These are phyloP conservation scores for Heterobasidion parviporum DNA, from an alignment of 1,284 basidiomycete genomes.

Conservation along the genomic window DNA sequence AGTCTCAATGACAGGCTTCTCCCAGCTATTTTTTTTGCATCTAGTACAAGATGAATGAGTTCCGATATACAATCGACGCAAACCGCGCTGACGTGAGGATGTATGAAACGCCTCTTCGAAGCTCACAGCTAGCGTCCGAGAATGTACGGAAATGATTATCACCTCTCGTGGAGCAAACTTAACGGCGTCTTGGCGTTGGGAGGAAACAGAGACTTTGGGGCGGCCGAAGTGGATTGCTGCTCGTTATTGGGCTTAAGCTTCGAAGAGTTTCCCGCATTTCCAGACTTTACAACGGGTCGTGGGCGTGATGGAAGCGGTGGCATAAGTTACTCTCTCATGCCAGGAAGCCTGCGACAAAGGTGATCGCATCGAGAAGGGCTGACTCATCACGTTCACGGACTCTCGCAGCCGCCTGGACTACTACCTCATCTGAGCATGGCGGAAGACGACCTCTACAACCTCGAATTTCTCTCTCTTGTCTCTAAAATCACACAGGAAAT, in stretches of 20 bases:
- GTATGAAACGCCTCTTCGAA: no score
- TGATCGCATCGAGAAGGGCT: no score
- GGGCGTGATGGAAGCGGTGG: no score
- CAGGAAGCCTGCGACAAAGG: no score
- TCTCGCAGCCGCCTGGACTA: no score
- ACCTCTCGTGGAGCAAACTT: constrained; percentile 72
- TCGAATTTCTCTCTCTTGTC: constrained; percentile 86
- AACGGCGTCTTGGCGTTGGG: constrained; percentile 77
- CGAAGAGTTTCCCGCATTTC: constrained; percentile 73
- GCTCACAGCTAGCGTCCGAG: not conserved
- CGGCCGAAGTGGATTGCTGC: not conserved
- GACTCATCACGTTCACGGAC: no score
- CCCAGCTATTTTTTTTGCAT: constrained; percentile 84
- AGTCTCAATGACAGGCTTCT: constrained; percentile 67
- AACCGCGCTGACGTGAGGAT: not conserved
- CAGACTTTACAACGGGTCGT: constrained; percentile 57
- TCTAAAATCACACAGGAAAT: constrained; percentile 88
- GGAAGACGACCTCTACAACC: constrained; percentile 75
- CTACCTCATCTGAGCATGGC: constrained; percentile 36
- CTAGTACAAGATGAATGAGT: constrained; percentile 24
- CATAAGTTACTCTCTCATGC: no score
- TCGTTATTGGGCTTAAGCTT: constrained; percentile 14
- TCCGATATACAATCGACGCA: not conserved
- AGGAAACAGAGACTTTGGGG: constrained; percentile 58
- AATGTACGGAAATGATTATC: not conserved